Base-by-base conservation (phyloP, 345 rosid genomes). In the Combretum micranthum region DNA sequence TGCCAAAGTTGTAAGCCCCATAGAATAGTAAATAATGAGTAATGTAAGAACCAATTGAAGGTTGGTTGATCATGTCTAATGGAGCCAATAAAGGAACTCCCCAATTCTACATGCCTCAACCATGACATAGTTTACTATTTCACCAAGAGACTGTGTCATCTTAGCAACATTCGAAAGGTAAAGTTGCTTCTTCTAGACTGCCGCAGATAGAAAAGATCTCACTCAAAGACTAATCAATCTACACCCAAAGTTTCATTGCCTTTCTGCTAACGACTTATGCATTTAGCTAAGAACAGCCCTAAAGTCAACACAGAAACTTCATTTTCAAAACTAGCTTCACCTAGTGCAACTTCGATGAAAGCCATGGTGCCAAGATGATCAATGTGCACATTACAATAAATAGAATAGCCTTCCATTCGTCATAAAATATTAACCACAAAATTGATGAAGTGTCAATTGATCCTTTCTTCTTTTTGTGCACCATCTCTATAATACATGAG, bases 41-140 rank as follows among this genome's bases (percentile, higher is more conserved):
- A 83, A 63, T 13, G 83, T 78, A 18, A 83, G 73, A 59, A 67
- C 60, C 10, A 80, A 37, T 50, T 74, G 85, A 42, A 80, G 54
- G 57, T 54, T 42, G 17, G 74, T 77, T 2, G 82, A 25, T 82
- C 82, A 77, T 32, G 62, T 65, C 52, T 80, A 80, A 56, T 80
- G 85, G 60, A 77, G 57, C 80, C 80, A 77, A 14, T 50, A 77
- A 1, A 78, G 74, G 54, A 74, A 78, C 51, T 83, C 85, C 0
- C 83, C 85, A 1, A 80, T 61, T 56, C 61, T 52, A 22, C 65
- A 65, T 17, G 83, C 83, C 66, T 83, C 89, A 3, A 69, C 64
- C 0, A 65, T 76, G 50, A 74, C 73, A 54, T 73, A 74, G 50
- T 56, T 80, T 37, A 80, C 75, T 9, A 80, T 75, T 67, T 70